These are phyloP conservation scores for Gillenia trifoliata DNA, from an alignment of 306 rosid species.

Conservation along the genomic window DNA sequence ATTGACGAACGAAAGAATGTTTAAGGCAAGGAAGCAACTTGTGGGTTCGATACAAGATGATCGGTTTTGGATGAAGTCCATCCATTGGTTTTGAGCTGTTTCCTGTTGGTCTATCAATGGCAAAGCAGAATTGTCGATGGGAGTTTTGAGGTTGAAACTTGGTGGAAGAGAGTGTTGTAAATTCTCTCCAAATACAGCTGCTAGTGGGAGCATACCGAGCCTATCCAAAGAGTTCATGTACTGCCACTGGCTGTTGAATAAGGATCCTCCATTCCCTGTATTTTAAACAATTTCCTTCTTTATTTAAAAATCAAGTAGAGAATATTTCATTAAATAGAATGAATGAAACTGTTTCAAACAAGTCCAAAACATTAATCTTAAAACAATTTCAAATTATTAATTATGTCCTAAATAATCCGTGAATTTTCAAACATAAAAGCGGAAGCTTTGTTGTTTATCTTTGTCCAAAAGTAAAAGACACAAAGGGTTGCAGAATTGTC, in stretches of 20 bases:
- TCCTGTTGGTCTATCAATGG: conserved; percentile 38
- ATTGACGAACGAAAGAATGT: conserved; percentile 44
- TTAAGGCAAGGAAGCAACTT: conserved; percentile 35
- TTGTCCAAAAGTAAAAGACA: neutral
- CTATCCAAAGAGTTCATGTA: conserved; percentile 49
- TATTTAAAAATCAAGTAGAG: neutral
- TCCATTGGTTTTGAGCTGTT: conserved; percentile 27
- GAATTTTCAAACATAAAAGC: neutral
- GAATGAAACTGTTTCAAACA: neutral
- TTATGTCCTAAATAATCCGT: neutral
- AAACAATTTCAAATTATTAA: neutral
- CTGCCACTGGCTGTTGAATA: conserved; percentile 53
- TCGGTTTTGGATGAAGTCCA: conserved; percentile 2
- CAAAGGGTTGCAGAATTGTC: neutral
- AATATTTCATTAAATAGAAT: neutral
- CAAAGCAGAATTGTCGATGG: conserved; percentile 23
- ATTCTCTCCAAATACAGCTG: conserved; percentile 54
- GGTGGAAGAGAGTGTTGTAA: conserved; percentile 42
- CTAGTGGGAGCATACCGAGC: conserved; percentile 35
- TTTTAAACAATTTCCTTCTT: neutral
- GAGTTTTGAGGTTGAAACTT: conserved; percentile 37
- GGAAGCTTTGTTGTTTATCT: neutral
- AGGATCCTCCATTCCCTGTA: conserved; percentile 69
- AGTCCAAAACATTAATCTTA: neutral
- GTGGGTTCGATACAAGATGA: conserved; percentile 37